Base-by-base conservation (phyloP, 768 basidiomycete species). In the Cubamyces lactineus region DNA sequence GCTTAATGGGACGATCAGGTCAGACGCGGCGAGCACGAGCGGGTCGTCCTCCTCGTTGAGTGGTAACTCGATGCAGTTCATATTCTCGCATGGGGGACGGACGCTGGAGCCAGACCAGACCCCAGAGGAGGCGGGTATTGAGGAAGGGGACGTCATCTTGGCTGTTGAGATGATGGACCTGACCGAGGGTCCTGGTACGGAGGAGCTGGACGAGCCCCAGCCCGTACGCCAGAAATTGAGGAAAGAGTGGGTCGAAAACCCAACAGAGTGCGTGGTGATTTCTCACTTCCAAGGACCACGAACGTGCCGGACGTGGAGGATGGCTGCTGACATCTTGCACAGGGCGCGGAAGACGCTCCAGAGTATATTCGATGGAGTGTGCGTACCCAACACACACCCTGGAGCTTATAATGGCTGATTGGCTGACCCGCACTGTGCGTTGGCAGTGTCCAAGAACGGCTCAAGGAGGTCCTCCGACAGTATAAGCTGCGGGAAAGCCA, bases 91-190 rank as follows among this genome's bases (percentile, higher is more conserved):
- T 70, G 86, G 89, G 63, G 93, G 93, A 24, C 79, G 90, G 66
- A 84, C 84, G 52, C 73, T 95, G n/a, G 89, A 91, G 58, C 80
- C 86, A 15, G 91, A 94, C 52, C 87, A 88, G 72, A 92, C 93
- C 11, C 89, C 92, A 23, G 92, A 94, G 71, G 92, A 94, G 67
- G 83, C 86, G 50, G 90, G 89, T 5, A 89, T 95, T 80, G 92
- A 95, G 68, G 90, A 93, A 67, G 87, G 87, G 5, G 93, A 95
- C 72, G 91, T 94, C 75, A 91, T 95, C 71, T 77, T 93, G 52
- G 93, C 93, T 15, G 88, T 94, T 19, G 93, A 95, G 76, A 75
- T 95, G 74, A 91, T 94, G 91, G 93, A 95, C 72, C 79, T 95
- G 67, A 94, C 93, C 7, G 86, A 89, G 55, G 84, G 84, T 34